phyloP scores from a whole-genome alignment of 2,329 filamentous ascomycete species.

The Calonectria pseudoturangicola region DNA sequence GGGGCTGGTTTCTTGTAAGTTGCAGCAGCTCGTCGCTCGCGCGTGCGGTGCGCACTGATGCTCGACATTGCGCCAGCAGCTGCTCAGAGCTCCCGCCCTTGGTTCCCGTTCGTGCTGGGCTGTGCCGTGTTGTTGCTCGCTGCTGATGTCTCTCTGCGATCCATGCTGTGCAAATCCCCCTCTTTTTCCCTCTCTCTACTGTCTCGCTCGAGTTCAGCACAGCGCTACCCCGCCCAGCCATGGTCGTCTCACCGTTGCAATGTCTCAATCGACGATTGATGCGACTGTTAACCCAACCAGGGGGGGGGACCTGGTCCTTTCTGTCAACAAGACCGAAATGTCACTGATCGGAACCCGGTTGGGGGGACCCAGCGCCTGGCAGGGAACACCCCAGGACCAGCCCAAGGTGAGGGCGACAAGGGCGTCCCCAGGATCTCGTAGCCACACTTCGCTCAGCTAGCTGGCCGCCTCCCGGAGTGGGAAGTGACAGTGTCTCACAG shows the following conservation, averaged over 20 bases:
- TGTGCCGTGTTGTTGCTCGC: too few species aligned
- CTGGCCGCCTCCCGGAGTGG: slow-evolving; percentile 2
- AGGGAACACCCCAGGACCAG: neutral
- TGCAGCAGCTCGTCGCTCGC: neutral
- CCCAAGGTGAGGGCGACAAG: neutral
- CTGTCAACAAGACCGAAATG: neutral
- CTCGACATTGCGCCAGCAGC: slow-evolving; percentile 9
- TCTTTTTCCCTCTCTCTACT: neutral
- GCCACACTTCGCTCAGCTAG: slow-evolving; percentile 1
- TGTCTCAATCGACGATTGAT: slow-evolving; percentile 27
- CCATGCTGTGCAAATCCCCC: neutral
- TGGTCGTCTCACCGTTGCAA: slow-evolving; percentile 22
- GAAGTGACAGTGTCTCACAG: slow-evolving; percentile 21
- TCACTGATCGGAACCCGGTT: slow-evolving; percentile 16
- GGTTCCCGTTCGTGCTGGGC: slow-evolving; percentile 14
- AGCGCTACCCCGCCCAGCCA: neutral
- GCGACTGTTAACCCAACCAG: neutral
- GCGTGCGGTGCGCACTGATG: slow-evolving; percentile 26
- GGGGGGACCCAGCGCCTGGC: neutral
- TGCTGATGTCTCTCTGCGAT: too few species aligned
- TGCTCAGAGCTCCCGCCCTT: slow-evolving; percentile 10
- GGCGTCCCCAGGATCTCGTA: slow-evolving; percentile 6
- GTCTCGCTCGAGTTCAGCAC: neutral
- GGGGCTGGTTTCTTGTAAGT: too few species aligned
- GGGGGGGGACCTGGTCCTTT: neutral